Percentiles rank a stretch among this genome's conserved stretches.
Evolutionary conservation across 768 basidiomycete species (phyloP).

Genomic region (Candolleomyces efflorescens): DNA sequence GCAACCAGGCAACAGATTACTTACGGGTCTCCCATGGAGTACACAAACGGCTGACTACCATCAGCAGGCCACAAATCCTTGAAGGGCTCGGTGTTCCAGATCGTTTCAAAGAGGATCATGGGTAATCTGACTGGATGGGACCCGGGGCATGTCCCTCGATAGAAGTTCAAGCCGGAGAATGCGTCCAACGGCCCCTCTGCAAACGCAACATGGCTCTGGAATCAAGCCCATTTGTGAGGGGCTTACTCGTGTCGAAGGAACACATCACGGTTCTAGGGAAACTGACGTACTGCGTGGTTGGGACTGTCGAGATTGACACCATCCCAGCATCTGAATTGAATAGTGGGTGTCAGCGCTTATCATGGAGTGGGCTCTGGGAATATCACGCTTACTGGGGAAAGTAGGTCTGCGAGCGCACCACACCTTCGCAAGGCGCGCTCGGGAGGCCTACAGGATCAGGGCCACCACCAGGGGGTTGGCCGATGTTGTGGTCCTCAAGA

Average conservation of each 20-base stretch:
- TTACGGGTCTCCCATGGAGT: slow-evolving; percentile 11
- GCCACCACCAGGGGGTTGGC: neutral
- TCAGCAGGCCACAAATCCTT: neutral
- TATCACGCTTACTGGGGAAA: neutral
- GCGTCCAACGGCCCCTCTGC: neutral
- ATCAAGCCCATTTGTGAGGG: neutral
- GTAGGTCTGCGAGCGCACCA: neutral
- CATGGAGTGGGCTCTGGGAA: neutral
- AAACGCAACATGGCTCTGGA: neutral
- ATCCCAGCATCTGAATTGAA: neutral
- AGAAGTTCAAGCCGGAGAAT: neutral
- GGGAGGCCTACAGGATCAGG: neutral
- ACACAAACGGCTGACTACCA: slow-evolving; percentile 5
- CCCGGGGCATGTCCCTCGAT: neutral
- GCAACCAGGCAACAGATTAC: neutral
- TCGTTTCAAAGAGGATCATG: slow-evolving; percentile 5
- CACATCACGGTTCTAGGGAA: no score
- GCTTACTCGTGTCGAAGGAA: no score
- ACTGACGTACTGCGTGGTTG: neutral
- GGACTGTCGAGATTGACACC: slow-evolving; percentile 1
- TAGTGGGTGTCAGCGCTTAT: neutral
- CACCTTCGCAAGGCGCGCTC: neutral
- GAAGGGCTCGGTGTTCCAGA: slow-evolving; percentile 6
- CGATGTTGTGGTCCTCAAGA: neutral
- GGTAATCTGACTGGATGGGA: slow-evolving; percentile 3